Evolutionary conservation across 257 asterid genomes (phyloP).

Genomic region (Nicotiana sylvestris): DNA sequence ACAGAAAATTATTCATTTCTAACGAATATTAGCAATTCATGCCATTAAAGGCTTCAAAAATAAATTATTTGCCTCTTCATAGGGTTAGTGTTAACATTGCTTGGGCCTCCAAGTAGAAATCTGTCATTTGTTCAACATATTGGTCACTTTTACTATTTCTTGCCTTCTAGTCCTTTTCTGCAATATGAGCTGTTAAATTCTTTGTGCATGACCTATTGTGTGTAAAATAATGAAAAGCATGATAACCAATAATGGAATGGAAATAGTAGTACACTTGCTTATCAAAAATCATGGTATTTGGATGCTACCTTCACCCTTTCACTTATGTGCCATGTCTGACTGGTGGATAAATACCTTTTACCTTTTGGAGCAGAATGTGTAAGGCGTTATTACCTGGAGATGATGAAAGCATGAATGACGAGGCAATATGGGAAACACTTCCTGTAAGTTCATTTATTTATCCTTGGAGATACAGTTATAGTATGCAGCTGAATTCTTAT

Average conservation of each 20-base stretch:
- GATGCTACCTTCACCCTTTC: background rate
- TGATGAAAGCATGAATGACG: conserved; percentile 86
- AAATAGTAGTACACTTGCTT: background rate
- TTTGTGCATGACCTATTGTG: background rate
- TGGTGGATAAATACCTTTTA: conserved; percentile 13
- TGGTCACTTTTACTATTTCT: background rate
- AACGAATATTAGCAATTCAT: background rate
- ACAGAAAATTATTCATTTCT: background rate
- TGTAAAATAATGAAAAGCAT: background rate
- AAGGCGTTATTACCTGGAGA: conserved; percentile 94
- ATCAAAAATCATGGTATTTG: background rate
- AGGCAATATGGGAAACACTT: conserved; percentile 96
- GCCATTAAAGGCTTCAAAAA: background rate
- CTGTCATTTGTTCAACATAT: background rate
- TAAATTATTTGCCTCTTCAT: background rate
- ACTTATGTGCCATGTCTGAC: background rate
- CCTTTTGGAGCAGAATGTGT: conserved; percentile 69
- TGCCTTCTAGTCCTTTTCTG: background rate
- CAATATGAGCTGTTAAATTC: conserved; percentile 4
- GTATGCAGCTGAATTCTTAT: background rate
- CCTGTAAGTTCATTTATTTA: conserved; percentile 63
- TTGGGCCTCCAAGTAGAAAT: background rate
- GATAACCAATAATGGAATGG: background rate
- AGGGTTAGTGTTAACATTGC: background rate
- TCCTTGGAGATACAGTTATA: background rate